These are phyloP conservation scores for Crassisporium funariophilum DNA, from an alignment of 768 basidiomycete genomes.

Conservation along the genomic window DNA sequence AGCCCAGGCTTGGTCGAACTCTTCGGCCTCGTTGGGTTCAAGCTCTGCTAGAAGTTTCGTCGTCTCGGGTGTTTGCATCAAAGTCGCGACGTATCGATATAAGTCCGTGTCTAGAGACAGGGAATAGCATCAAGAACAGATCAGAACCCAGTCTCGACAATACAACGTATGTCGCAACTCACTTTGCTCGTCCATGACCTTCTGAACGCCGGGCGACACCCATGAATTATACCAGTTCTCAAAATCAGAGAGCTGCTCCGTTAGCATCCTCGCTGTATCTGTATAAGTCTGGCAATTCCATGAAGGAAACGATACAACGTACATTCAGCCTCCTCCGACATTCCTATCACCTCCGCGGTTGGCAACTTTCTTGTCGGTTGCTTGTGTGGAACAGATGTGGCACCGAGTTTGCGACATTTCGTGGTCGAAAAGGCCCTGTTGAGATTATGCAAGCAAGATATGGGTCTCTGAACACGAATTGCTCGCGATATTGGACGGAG, in stretches of 20 bases:
- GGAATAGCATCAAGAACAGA: neutral
- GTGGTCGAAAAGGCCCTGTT: slow-evolving; percentile 13
- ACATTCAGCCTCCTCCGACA: slow-evolving; percentile 3
- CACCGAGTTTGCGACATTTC: slow-evolving; percentile 17
- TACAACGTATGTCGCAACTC: neutral
- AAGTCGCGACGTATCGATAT: slow-evolving; percentile 19
- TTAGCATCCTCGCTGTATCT: too few species aligned
- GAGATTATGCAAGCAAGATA: slow-evolving; percentile 8
- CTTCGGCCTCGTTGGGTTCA: slow-evolving; percentile 11
- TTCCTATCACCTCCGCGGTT: slow-evolving; percentile 4
- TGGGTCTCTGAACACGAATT: slow-evolving; percentile 26
- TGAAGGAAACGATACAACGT: neutral
- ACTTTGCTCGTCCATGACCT: slow-evolving; percentile 7
- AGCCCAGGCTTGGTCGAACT: slow-evolving; percentile 25
- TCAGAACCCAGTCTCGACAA: neutral
- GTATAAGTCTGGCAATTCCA: neutral
- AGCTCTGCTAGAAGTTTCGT: slow-evolving; percentile 7
- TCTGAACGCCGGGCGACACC: slow-evolving; percentile 10
- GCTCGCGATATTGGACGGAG: slow-evolving; percentile 30
- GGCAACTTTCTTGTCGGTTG: slow-evolving; percentile 8
- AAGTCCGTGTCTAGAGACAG: slow-evolving; percentile 14
- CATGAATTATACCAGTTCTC: too few species aligned
- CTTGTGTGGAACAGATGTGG: slow-evolving; percentile 17
- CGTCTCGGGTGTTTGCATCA: slow-evolving; percentile 11
- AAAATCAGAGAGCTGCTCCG: too few species aligned